Conservation (phyloP, 1,139 yeast species). For the Sugiyamaella novakii region DNA sequence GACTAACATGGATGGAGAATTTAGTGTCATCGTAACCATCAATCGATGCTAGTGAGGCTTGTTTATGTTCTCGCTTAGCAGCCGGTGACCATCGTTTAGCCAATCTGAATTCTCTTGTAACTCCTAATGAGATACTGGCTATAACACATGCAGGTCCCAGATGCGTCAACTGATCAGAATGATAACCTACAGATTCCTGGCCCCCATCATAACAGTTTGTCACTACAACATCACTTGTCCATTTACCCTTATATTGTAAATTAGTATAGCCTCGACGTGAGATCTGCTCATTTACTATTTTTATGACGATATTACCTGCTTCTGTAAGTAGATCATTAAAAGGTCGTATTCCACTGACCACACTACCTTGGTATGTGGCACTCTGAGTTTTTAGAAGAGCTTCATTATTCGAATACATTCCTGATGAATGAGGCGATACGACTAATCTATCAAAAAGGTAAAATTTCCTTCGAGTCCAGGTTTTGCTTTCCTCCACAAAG, state of each 20-base stretch:
- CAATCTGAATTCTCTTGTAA: slow-evolving; percentile 64
- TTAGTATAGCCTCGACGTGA: slow-evolving; percentile 38
- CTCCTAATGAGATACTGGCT: slow-evolving; percentile 67
- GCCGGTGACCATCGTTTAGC: slow-evolving; percentile 33
- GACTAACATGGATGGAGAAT: slow-evolving; percentile 60
- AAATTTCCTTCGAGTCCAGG: slow-evolving; percentile 50
- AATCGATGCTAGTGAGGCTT: background rate
- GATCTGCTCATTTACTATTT: slow-evolving; percentile 47
- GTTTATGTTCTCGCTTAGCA: slow-evolving; percentile 21
- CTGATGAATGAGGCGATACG: slow-evolving; percentile 54
- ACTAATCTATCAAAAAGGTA: slow-evolving; percentile 63
- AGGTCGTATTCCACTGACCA: slow-evolving; percentile 31
- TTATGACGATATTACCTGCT: slow-evolving; percentile 49
- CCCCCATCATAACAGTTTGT: slow-evolving; percentile 57
- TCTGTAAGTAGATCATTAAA: slow-evolving; percentile 47
- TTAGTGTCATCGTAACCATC: slow-evolving; percentile 37
- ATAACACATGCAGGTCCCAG: slow-evolving; percentile 71
- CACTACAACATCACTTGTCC: slow-evolving; percentile 58
- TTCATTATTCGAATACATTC: slow-evolving; percentile 44
- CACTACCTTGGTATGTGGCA: slow-evolving; percentile 48
- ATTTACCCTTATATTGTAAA: slow-evolving; percentile 44
- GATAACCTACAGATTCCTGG: slow-evolving; percentile 63
- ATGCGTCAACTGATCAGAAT: slow-evolving; percentile 68
- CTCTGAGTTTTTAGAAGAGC: slow-evolving; percentile 33
- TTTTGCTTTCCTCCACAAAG: slow-evolving; percentile 46